Conservation (phyloP, 208 protist species). For the Leishmania turanica region DNA sequence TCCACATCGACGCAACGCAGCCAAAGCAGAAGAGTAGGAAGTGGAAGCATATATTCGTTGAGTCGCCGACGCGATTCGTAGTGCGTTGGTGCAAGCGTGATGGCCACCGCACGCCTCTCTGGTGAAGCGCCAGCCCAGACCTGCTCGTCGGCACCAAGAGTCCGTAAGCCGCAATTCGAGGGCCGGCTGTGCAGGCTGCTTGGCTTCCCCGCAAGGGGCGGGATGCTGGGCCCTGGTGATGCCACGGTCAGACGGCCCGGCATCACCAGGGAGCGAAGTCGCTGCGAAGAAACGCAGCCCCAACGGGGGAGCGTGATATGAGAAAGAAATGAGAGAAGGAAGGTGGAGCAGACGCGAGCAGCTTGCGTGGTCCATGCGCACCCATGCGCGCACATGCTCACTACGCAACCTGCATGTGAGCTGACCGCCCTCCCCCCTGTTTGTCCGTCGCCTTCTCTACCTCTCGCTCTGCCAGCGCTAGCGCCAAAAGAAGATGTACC, state of each 20-base stretch:
- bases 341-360: background rate
- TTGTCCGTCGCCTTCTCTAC: background rate
- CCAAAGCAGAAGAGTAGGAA: background rate
- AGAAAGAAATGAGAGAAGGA: background rate
- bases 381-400: background rate
- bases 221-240: background rate
- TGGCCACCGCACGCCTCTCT: background rate
- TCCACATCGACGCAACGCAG: background rate
- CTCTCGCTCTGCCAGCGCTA: background rate
- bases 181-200: background rate
- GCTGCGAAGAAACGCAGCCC: background rate
- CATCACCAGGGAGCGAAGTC: background rate
- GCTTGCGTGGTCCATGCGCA: background rate
- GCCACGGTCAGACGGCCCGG: background rate
- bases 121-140: background rate
- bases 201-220: background rate
- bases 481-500: constrained; percentile 63
- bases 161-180: background rate
- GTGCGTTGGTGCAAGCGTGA: background rate
- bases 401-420: background rate
- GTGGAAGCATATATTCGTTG: background rate
- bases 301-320: background rate
- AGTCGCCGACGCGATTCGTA: background rate
- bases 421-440: background rate
- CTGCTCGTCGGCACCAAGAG: background rate